Evolutionary conservation across 2,329 filamentous ascomycete species (phyloP), one percentile per base, ranked within the genome.

Genomic region (Trichoderma cornu-damae): DNA sequence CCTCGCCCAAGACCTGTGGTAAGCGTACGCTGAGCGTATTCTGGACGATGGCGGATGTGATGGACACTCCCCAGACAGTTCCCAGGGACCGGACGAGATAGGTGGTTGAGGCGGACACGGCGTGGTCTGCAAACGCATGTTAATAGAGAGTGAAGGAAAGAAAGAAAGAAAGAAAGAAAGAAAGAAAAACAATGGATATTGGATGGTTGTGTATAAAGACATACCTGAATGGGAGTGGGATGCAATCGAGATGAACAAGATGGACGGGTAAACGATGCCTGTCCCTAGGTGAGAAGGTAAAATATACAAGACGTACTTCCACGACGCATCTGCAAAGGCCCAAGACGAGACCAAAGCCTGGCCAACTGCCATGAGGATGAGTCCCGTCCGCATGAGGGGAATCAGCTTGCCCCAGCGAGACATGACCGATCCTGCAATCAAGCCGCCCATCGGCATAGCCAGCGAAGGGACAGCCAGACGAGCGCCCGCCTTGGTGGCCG

Each of bases 61-160:
- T 73, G 0, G 84, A 83, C 1, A 87, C 84, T 8, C 84, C 83
- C 78, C 82, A 86, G 14, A 87, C 83, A 0, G 78, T 81, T 2
- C 83, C 84, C 3, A 87, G 70, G 0, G 82, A 86, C 24, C 84
- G 79, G 42, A 87, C 78, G 18, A 87, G 75, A 65, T 87, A 87
- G 6, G 85, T 79, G 0, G 80, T 84, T 1, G 82, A 86, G 2
- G 83, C 78, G 0, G 79, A 81, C 1, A 86, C 82, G 9, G 83
- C 82, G 63, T 86, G 82, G 52, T 86, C 83, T 61, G 40, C 2
- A 32, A 11, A 28, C 2, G 20, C 2, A 50, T 26, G 12, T 50
- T 12, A 57, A 6, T 12, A 2, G n/a, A n/a, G n/a, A n/a, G n/a
- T n/a, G n/a, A n/a, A n/a, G n/a, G n/a, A n/a, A n/a, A n/a, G n/a